Base-by-base conservation (phyloP, 2,329 filamentous ascomycete species). In the Ophiosphaerella narmari region DNA sequence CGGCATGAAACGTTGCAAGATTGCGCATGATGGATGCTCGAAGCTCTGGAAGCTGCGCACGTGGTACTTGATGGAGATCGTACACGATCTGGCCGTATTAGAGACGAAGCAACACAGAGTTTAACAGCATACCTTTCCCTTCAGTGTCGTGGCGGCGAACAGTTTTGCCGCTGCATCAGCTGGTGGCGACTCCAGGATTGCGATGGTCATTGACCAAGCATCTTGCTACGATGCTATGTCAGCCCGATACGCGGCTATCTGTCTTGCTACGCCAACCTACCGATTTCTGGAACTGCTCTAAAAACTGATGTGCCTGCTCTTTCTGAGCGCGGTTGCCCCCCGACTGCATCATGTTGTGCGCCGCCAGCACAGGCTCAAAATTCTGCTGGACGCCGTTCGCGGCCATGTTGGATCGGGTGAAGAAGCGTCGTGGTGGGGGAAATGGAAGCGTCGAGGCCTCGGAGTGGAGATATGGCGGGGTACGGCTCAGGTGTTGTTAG, bases 221-320 rank as follows among this genome's bases (percentile, higher is more conserved):
- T 91, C 90, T 70, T 89, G 82, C 91, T 96, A 71, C 46, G 49
- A 35, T 50, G 39, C 55, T 67, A 46, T 47, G 44, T 65, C 56
- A 73, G 59, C 59, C 57, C 54, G 46, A 21, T 50, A 29, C 11
- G 26, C 53, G 50, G 45, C 39, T 41, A 43, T 23, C 7, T n/a
- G 21, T 39, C 26, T 9, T n/a, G 36, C 32, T 45, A 23, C 31
- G 45, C 44, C 44, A 53, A 83, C 88, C 63, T 76, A 96, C 93
- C 74, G 94, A 97, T 85, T 99, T 99, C 83, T 99, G 94, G 77
- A 97, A 99, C 65, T 86, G 87, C 77, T 96, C 90, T 53, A 99
- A 82, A 73, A 88, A 99, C 72, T 93, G 86, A 71, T 97, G 92
- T 52, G 91, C 92, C 74, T 91, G 88, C 73, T 88, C 87, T 80